A percentile compares a stretch with the other conserved stretches of the same genome.
Evolutionary conservation across 2,329 filamentous ascomycete species (phyloP).

Genomic region (Hypocrella siamensis): DNA sequence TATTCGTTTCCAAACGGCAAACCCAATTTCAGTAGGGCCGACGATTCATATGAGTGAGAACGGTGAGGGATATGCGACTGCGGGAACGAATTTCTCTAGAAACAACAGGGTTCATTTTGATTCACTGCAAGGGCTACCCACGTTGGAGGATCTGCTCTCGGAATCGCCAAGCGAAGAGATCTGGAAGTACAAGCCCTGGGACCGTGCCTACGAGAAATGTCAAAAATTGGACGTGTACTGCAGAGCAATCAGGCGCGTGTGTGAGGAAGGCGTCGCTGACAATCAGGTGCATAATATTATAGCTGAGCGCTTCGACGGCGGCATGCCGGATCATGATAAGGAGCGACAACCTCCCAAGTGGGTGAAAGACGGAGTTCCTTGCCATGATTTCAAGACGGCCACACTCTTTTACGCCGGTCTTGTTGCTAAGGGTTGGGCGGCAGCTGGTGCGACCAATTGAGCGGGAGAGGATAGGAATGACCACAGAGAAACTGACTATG

Average conservation of each 20-base stretch:
- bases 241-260: slow-evolving; percentile 1
- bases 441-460: too few relatives aligned
- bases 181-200: slow-evolving; percentile 4
- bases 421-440: slow-evolving; percentile 3
- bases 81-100: slow-evolving; percentile 2
- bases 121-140: slow-evolving; percentile 14
- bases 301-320: slow-evolving; percentile 3
- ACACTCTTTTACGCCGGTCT: slow-evolving; percentile 1
- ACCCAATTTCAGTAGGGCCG: background rate
- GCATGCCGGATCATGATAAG: slow-evolving; percentile 7
- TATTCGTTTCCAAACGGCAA: slow-evolving; percentile 8
- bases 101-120: slow-evolving; percentile 14
- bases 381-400: slow-evolving; percentile 3
- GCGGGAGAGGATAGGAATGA: too few relatives aligned
- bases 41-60: background rate
- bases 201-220: slow-evolving; percentile 2
- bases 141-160: slow-evolving; percentile 8
- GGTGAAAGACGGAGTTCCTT: background rate
- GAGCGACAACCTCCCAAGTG: slow-evolving; percentile 6
- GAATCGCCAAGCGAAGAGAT: background rate
- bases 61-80: background rate
- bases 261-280: background rate
- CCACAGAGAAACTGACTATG: too few relatives aligned
- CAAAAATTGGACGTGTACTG: slow-evolving; percentile 9
- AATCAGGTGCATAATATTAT: background rate